Percentiles rank a stretch among this genome's conserved stretches.
phyloP scores from a whole-genome alignment of 306 rosid species.

The Bauhinia variegata region DNA sequence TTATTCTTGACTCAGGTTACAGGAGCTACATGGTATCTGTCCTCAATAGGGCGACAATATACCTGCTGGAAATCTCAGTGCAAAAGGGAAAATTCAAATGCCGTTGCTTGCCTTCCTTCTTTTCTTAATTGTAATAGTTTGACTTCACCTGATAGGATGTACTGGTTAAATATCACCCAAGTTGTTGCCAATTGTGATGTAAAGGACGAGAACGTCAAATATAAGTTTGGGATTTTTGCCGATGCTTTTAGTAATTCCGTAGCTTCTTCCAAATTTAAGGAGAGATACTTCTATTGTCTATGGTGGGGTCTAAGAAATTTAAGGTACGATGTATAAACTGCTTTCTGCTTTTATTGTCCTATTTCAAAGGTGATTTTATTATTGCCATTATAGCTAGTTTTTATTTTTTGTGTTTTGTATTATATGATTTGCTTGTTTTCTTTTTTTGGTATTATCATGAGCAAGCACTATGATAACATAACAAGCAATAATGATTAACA shows the following conservation, averaged over 20 bases:
- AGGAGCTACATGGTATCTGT: conserved; percentile 84
- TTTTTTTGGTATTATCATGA: background rate
- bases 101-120: conserved; percentile 53
- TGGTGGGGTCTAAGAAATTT: conserved; percentile 86
- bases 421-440: background rate
- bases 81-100: conserved; percentile 45
- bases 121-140: conserved; percentile 67
- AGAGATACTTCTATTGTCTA: conserved; percentile 73
- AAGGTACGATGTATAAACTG: conserved; percentile 49
- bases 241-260: conserved; percentile 73
- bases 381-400: background rate
- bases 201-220: conserved; percentile 43
- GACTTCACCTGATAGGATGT: conserved; percentile 48
- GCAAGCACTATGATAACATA: background rate
- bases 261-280: conserved; percentile 54
- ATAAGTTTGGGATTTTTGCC: conserved; percentile 78
- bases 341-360: background rate
- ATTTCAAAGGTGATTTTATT: background rate
- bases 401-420: background rate
- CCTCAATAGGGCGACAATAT: conserved; percentile 78
- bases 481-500: too few species aligned
- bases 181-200: conserved; percentile 56
- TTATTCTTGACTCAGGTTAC: conserved; percentile 49
- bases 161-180: conserved; percentile 68
- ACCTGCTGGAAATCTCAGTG: conserved; percentile 71